Conservation (phyloP, 176 grass and related monocot genomes). For the Cenchrus fungigraminus region DNA sequence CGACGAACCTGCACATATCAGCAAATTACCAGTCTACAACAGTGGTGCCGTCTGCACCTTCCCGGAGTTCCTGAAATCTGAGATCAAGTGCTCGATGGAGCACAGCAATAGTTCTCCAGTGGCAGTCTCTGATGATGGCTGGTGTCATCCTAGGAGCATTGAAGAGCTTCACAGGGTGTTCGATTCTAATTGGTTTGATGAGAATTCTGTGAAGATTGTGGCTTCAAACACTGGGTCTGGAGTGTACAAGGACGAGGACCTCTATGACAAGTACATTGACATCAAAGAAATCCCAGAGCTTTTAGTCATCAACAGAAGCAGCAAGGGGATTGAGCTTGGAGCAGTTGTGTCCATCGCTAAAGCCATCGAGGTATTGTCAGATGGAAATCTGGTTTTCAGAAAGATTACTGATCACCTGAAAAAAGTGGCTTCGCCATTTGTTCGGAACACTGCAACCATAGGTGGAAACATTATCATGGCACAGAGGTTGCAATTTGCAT, state of each 20-base stretch:
- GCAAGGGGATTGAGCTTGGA: slow-evolving; percentile 65
- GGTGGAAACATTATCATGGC: slow-evolving; percentile 93
- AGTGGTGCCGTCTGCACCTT: slow-evolving; percentile 48
- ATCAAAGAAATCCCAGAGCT: slow-evolving; percentile 72
- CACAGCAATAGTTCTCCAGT: not conserved
- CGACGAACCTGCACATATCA: slow-evolving; percentile 12
- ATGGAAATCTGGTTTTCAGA: slow-evolving; percentile 46
- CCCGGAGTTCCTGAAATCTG: slow-evolving; percentile 76
- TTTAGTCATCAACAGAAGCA: slow-evolving; percentile 46
- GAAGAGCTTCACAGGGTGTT: slow-evolving; percentile 60
- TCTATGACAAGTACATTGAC: slow-evolving; percentile 69
- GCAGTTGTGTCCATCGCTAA: slow-evolving; percentile 69
- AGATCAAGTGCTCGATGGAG: slow-evolving; percentile 55
- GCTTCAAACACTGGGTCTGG: slow-evolving; percentile 79
- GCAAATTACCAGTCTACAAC: slow-evolving; percentile 53
- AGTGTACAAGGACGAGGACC: slow-evolving; percentile 71
- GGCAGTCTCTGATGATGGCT: slow-evolving; percentile 9
- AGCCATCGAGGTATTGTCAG: slow-evolving; percentile 65
- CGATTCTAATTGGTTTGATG: slow-evolving; percentile 42
- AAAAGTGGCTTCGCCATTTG: slow-evolving; percentile 72
- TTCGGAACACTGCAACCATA: slow-evolving; percentile 80
- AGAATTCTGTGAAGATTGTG: slow-evolving; percentile 64
- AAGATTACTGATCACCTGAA: slow-evolving; percentile 72
- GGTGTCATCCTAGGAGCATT: slow-evolving; percentile 67
- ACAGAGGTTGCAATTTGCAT: slow-evolving; percentile 63